phyloP scores from a whole-genome alignment of 805 yeast genomes.

The Wickerhamiella kurtzmanii region DNA sequence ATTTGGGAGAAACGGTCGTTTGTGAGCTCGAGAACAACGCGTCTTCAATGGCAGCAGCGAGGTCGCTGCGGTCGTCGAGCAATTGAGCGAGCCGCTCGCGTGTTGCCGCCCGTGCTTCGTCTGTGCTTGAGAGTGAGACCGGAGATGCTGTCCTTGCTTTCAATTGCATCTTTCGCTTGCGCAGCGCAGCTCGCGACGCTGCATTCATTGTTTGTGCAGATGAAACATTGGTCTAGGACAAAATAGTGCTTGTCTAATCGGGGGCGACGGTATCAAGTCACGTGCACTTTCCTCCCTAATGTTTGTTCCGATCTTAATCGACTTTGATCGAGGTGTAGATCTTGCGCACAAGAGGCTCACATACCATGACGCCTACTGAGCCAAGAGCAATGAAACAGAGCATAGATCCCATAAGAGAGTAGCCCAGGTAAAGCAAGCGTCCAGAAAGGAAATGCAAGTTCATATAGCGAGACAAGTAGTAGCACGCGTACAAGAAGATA shows the following conservation, averaged over 20 bases:
- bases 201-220: slow-evolving; percentile 8
- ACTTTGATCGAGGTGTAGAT: slow-evolving; percentile 80
- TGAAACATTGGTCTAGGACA: not conserved
- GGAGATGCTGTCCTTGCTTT: not conserved
- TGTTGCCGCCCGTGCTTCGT: slow-evolving; percentile 13
- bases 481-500: slow-evolving; percentile 69
- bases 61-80: slow-evolving; percentile 2
- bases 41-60: slow-evolving; percentile 20
- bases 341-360: slow-evolving; percentile 57
- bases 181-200: slow-evolving; percentile 6
- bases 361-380: slow-evolving; percentile 67
- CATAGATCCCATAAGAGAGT: slow-evolving; percentile 57
- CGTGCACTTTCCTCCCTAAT: too few relatives aligned
- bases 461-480: slow-evolving; percentile 34
- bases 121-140: slow-evolving; percentile 4
- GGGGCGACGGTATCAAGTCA: not conserved
- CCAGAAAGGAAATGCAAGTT: slow-evolving; percentile 67
- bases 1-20: slow-evolving; percentile 15
- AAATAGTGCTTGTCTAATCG: not conserved
- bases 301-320: too few relatives aligned
- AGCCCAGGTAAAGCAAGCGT: slow-evolving; percentile 67
- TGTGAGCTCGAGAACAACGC: slow-evolving; percentile 14
- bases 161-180: slow-evolving; percentile 8
- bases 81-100: slow-evolving; percentile 10
- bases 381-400: slow-evolving; percentile 76